Evolutionary conservation across 306 rosid genomes (phyloP).

Genomic region (Benincasa hispida): DNA sequence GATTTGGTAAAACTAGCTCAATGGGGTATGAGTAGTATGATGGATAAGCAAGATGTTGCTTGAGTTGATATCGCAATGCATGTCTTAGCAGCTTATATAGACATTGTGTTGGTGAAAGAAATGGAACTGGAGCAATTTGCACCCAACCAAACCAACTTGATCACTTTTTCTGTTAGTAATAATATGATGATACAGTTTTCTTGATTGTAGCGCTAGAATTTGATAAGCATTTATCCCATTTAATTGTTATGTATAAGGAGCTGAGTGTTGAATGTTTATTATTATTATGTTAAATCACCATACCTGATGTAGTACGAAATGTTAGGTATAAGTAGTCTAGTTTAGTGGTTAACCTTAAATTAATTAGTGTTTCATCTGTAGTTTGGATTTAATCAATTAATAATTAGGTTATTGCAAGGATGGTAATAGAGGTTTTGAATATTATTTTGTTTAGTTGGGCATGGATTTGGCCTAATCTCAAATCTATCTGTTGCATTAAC

Average conservation of each 20-base stretch:
- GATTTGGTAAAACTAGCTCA: neutral
- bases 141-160: neutral
- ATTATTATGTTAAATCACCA: neutral
- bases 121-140: neutral
- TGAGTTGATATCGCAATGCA: neutral
- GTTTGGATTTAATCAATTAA: neutral
- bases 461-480: too few species aligned
- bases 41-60: neutral
- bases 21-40: neutral
- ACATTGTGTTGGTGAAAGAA: neutral
- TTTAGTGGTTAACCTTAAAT: neutral
- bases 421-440: too few species aligned
- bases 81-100: neutral
- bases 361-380: neutral
- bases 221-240: neutral
- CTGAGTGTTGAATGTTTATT: neutral
- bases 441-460: neutral
- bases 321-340: neutral
- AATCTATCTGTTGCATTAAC: neutral
- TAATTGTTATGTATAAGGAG: neutral
- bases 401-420: too few species aligned
- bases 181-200: neutral
- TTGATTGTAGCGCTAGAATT: neutral
- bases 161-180: neutral
- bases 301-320: neutral